These are phyloP conservation scores for Sporothrix variecibatus DNA, from an alignment of 2,329 filamentous ascomycete species.

Conservation along the genomic window DNA sequence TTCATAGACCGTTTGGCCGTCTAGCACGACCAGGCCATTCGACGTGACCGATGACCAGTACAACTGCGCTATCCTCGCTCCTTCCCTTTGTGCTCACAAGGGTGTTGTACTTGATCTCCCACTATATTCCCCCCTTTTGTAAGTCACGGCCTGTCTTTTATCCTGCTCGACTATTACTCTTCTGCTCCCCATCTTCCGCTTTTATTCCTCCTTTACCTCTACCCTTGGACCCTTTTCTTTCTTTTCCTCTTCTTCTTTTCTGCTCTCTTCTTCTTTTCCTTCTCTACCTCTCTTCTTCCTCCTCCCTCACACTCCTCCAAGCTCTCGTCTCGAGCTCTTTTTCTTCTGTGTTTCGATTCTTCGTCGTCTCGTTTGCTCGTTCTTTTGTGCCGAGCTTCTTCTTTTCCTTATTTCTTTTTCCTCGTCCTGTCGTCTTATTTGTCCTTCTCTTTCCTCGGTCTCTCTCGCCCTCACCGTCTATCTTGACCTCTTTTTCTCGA, in stretches of 20 bases:
- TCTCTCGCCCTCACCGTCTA: neutral
- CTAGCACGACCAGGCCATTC: neutral
- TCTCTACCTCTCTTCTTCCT: neutral
- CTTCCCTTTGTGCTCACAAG: neutral
- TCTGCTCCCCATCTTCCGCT: neutral
- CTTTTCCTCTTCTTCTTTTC: neutral
- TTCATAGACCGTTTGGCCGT: neutral
- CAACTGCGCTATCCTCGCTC: conserved; percentile 9
- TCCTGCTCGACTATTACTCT: neutral
- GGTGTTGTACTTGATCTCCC: neutral
- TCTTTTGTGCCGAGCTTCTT: neutral
- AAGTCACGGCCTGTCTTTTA: neutral
- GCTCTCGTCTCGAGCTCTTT: neutral
- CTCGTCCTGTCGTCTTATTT: neutral
- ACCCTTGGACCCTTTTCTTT: neutral
- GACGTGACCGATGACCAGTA: neutral
- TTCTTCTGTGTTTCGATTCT: neutral
- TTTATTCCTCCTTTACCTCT: neutral
- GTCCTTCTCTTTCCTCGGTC: neutral
- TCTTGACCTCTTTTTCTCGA: neutral
- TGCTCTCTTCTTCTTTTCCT: neutral
- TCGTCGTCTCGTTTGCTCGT: neutral
- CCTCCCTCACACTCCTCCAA: neutral
- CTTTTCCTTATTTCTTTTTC: neutral
- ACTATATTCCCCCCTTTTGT: neutral